A percentile compares a stretch with the other conserved stretches of the same genome.
Evolutionary conservation across 352 stramenopile genomes (phyloP).

Genomic region (Pythium diclinum): DNA sequence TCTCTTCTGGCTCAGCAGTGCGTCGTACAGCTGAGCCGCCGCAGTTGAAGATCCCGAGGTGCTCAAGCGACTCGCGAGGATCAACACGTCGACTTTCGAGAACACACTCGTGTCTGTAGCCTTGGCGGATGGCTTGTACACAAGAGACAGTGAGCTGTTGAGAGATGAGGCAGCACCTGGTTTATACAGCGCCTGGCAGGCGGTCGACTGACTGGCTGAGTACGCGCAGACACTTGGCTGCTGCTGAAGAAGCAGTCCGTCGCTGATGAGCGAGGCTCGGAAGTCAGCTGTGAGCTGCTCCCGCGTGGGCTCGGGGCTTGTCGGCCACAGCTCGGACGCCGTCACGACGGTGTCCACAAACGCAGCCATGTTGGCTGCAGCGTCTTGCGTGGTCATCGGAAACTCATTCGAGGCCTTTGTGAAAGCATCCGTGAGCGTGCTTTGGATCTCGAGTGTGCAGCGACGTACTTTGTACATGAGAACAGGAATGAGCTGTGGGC

Average conservation of each 20-base stretch:
- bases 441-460: no score
- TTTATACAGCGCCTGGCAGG: constrained; percentile 3
- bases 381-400: no score
- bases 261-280: not conserved
- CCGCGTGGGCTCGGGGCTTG: not conserved
- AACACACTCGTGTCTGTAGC: not conserved
- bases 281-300: not conserved
- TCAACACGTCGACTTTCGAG: not conserved
- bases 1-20: not conserved
- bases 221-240: not conserved
- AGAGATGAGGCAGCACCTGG: not conserved
- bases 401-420: no score
- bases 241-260: not conserved
- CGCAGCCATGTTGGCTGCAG: not conserved
- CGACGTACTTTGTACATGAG: no score
- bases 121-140: not conserved
- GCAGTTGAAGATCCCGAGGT: not conserved
- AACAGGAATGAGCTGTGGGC: no score
- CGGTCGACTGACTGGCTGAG: not conserved
- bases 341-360: not conserved
- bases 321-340: not conserved
- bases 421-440: no score
- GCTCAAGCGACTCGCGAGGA: not conserved
- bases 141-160: not conserved
- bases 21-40: not conserved